Evolutionary conservation across 2,329 filamentous ascomycete genomes (phyloP), one percentile per base, ranked within the genome.

Genomic region (Colletotrichum viniferum): DNA sequence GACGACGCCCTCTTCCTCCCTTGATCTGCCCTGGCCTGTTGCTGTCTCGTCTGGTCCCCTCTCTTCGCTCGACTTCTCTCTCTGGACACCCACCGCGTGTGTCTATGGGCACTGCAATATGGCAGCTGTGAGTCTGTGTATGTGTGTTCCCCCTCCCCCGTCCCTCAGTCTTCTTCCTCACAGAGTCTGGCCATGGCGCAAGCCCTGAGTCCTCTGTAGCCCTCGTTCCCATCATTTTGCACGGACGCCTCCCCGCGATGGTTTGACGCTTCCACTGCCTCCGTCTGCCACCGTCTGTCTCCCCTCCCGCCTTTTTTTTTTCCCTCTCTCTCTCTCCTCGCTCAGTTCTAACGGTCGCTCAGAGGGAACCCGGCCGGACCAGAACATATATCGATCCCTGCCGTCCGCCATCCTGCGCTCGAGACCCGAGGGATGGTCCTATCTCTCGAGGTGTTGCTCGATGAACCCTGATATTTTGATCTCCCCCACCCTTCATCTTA

Each of bases 161-260:
- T 30, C 52, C 7, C 71, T 70, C 8, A 65, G 60, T 55, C 28
- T 13, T n/a, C 43, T 48, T 48, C 43, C n/a, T 24, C 6, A 60
- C 32, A 56, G 28, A 68, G 73, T 69, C 69, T 68, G 63, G 62
- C 63, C 69, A 64, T 73, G 63, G 69, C 73, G 73, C 58, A 63
- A 38, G 38, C 58, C 64, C 64, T 52, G 62, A 68, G 56, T 71
- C 38, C 63, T 52, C 55, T 21, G 18, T 63, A 68, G 63, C 34
- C 43, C 69, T 75, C 69, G 62, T 67, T 75, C 62, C 30, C 62
- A 75, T 58, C 63, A 67, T 68, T 68, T 68, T 73, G 73, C 73
- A 75, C 73, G 69, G 73, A 75, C 73, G 69, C 73, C 73, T 73
- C 69, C 69, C 73, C 69, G 69, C 73, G 69, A 75, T 68, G 73